These are phyloP conservation scores for Aspergillus spinulosporus DNA, from an alignment of 2,329 filamentous ascomycete genomes.

Conservation along the genomic window DNA sequence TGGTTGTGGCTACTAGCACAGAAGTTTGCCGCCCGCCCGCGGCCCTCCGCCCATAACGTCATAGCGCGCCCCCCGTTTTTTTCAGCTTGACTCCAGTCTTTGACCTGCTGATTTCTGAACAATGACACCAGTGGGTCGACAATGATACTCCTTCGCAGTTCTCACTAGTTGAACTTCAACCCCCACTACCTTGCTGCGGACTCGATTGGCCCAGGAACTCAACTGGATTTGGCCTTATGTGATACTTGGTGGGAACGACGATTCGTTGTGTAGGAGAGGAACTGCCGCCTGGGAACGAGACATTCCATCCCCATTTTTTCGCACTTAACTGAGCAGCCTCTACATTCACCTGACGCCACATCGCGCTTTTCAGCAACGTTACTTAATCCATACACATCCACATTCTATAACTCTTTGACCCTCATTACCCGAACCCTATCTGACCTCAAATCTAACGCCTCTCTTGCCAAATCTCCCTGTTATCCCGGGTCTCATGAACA, in stretches of 20 bases:
- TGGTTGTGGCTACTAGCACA: conserved; percentile 10
- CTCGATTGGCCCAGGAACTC: conserved; percentile 22
- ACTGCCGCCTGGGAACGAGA: conserved; percentile 12
- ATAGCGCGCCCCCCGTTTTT: conserved; percentile 27
- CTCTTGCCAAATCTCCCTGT: not conserved
- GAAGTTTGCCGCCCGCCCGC: conserved; percentile 18
- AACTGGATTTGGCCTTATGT: conserved; percentile 14
- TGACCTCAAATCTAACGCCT: not conserved
- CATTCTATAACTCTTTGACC: conserved; percentile 3
- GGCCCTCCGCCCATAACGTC: conserved; percentile 25
- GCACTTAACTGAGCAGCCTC: conserved; percentile 1
- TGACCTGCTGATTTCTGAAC: conserved; percentile 10
- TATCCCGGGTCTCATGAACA: not conserved
- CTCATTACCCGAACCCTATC: not conserved
- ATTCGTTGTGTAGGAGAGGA: conserved; percentile 3
- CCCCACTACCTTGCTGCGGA: conserved; percentile 17
- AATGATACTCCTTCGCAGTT: conserved; percentile 21
- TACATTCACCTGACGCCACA: conserved; percentile 11
- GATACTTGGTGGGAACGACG: conserved; percentile 12
- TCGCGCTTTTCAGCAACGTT: conserved; percentile 1
- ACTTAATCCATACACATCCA: not conserved
- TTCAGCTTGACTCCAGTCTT: conserved; percentile 18
- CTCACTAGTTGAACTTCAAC: conserved; percentile 22
- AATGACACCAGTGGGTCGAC: conserved; percentile 22
- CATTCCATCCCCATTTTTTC: conserved; percentile 9